Evolutionary conservation across 495 filamentous ascomycete genomes (phyloP), one percentile per base, ranked within the genome.

Genomic region (Articulospora tetracladia): DNA sequence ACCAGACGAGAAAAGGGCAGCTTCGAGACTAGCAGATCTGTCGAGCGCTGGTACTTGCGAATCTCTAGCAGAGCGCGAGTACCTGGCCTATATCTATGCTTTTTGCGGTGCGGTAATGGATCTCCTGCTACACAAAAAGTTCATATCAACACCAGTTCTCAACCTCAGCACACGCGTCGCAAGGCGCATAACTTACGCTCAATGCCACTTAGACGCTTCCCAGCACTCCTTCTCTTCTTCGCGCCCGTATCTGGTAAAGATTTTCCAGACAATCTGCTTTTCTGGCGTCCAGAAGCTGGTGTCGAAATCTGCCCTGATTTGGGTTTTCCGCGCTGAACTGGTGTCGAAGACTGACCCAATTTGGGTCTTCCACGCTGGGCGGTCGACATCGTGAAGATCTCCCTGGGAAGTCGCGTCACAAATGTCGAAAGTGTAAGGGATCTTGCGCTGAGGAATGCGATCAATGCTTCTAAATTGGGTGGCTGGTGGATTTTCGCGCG

Each of bases 41-140:
- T 96, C 47, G 77, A 84, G 68, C 82, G 83, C 73, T 97, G 93
- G 69, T 94, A 91, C 66, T 80, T 79, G 50, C 92, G 81, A 70
- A 97, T 97, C 76, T 97, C 93, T 65, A 84, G 84, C 17, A 97
- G 76, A 1, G 93, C 93, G 19, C 88, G 71, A 1, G 92, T 96
- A 58, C 93, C 93, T 2, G 93, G 93, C 58, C 79, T 87, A 72
- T 93, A 97, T 65, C 93, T 84, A 58, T 79, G 84, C 58, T 76
- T 84, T 22, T 79, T 79, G 53, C 77, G 79, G 50, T 75, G 72
- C 10, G 88, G 90, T 52, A 87, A 76, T 34, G 87, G 87, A 62
- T 93, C 88, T 36, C 87, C 89, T 61, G 88, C 89, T 92, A 58
- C 34, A 32, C 19, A 55, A 49, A 39, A 56, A 22, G 25, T 49